Evolutionary conservation across 192 early-diverging fungal species (phyloP).

Genomic region (Allomyces javanicus): DNA sequence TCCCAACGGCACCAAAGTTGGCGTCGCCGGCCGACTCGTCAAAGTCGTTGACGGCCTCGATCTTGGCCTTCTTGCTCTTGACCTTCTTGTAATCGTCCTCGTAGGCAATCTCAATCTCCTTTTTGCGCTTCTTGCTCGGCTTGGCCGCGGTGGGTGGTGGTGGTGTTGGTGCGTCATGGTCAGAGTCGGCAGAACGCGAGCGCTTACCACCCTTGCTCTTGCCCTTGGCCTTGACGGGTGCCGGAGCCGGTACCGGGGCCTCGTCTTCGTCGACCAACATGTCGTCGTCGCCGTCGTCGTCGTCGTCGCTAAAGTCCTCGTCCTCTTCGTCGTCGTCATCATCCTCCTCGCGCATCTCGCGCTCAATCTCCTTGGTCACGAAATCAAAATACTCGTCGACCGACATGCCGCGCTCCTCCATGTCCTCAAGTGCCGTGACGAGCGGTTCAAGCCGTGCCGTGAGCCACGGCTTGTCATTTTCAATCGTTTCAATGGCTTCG

Average conservation of each 20-base stretch:
- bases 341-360: conserved; percentile 33
- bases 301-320: conserved; percentile 9
- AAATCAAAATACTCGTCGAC: neutral
- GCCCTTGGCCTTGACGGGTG: too few relatives aligned
- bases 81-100: conserved; percentile 12
- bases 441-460: neutral
- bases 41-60: neutral
- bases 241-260: too few relatives aligned
- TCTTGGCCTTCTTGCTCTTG: neutral
- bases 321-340: conserved; percentile 29
- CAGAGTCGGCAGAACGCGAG: neutral
- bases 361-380: conserved; percentile 33
- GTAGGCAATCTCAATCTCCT: neutral
- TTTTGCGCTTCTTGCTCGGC: neutral
- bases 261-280: neutral
- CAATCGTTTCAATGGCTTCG: neutral
- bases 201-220: too few relatives aligned
- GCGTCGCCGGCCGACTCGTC: neutral
- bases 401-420: neutral
- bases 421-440: neutral
- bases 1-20: neutral
- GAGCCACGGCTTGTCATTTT: neutral
- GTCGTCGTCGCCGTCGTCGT: neutral
- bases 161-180: conserved; percentile 11
- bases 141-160: neutral